Evolutionary conservation across 139 green algal species (phyloP), one percentile per base, ranked within the genome.

Genomic region (Chlorella sp.): DNA sequence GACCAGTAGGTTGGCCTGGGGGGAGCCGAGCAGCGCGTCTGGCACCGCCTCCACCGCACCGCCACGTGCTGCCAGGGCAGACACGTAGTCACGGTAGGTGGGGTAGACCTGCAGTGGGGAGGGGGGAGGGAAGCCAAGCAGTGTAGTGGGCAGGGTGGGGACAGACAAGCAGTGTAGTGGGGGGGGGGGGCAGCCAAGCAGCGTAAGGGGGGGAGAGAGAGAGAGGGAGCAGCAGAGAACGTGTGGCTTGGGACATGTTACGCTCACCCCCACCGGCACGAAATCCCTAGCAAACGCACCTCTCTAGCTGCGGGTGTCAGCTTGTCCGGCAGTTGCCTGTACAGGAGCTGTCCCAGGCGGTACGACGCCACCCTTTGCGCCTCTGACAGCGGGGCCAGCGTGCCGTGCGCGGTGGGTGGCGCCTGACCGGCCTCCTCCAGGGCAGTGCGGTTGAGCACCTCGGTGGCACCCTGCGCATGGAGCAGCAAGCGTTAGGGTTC

Each of bases 1-100:
- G 27, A 92, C 79, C 67, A 90, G 82, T n/a, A 92, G 36, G 67
- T 88, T 88, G 70, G 74, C 83, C 2, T 64, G 82, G 29, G 87
- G 87, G 20, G 81, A 87, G 49, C 86, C 86, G 1, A 83, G 73
- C 24, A 85, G 74, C 27, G 30, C 26, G 30, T 17, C 49, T 17
- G 33, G 67, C 35, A 64, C 70, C 30, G 80, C 87, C 72, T 91
- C 87, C 27, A 91, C 69, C 6, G 90, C 76, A 20, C 80, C 84
- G 1, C 87, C 87, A 3, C 80, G 66, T 24, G 50, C 36, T 3
- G 71, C 67, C 27, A 90, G 63, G 0, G 72, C 72, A 3, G 50
- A 24, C 2, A 84, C 51, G 67, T 78, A 89, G 27, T 66, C 78
- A 29, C 70, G 70, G 74, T 83, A 87, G 42, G 67, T 81, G 5